Evolutionary conservation across 371 early-diverging fungal species (phyloP).

Genomic region (Mortierella sp.): DNA sequence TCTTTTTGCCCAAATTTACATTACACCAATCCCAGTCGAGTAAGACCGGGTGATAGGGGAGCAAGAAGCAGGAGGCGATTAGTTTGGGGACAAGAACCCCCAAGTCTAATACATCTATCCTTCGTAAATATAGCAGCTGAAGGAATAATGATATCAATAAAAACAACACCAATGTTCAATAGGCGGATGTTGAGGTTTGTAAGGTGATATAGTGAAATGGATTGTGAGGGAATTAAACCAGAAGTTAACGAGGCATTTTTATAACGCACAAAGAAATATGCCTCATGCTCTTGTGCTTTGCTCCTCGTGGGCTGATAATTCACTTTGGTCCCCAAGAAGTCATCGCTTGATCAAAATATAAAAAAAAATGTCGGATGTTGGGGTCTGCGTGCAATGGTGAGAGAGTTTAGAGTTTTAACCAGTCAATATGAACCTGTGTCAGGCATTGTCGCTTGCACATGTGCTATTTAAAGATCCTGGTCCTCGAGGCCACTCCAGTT

Average conservation of each 20-base stretch:
- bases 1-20: neutral
- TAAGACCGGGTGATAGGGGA: conserved; percentile 17
- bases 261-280: neutral
- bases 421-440: neutral
- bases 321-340: neutral
- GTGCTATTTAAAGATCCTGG: conserved; percentile 19
- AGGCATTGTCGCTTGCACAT: neutral
- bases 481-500: neutral
- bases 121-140: too few relatives aligned
- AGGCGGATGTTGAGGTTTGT: neutral
- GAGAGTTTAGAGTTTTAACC: too few relatives aligned
- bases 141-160: too few relatives aligned
- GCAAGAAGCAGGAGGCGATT: conserved; percentile 1
- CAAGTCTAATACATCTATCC: too few relatives aligned
- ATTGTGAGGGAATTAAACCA: neutral
- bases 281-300: neutral
- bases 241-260: neutral
- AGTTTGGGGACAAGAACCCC: neutral
- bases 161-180: neutral
- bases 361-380: neutral
- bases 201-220: neutral
- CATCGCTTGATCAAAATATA: too few relatives aligned
- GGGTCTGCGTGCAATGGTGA: neutral
- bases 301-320: neutral
- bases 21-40: conserved; percentile 17